Conservation (phyloP, 78 protist species). For the Trichosphaerium sp. region DNA sequence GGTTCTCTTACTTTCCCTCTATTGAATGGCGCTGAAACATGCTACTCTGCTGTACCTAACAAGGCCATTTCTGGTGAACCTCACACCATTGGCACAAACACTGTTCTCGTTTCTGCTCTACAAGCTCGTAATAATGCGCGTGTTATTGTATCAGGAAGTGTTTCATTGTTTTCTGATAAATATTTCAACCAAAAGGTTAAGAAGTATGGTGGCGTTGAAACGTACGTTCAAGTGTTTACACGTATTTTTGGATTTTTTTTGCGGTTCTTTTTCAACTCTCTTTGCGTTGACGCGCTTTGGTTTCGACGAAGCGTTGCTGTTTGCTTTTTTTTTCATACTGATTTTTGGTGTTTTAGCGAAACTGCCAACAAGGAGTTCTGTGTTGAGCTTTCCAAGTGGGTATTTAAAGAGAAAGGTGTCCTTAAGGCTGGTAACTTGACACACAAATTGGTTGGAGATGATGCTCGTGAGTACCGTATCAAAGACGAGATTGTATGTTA, state of each 20-base stretch:
- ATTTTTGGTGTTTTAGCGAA: too few relatives aligned
- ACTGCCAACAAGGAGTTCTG: conserved; percentile 38
- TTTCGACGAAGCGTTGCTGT: background rate
- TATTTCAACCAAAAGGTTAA: background rate
- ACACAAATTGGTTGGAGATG: background rate
- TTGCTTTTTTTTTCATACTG: background rate
- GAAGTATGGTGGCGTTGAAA: background rate
- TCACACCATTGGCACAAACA: conserved; percentile 15
- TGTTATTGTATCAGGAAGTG: conserved; percentile 15
- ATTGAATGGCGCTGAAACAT: background rate
- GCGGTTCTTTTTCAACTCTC: background rate
- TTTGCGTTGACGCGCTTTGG: background rate
- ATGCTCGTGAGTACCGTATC: background rate
- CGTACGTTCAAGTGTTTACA: background rate
- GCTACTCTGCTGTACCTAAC: background rate
- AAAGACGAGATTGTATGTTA: background rate
- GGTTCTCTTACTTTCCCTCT: too few relatives aligned
- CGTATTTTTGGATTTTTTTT: background rate
- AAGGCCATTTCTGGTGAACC: conserved; percentile 10
- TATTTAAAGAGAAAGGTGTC: conserved; percentile 56
- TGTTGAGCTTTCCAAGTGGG: conserved; percentile 32
- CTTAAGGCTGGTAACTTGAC: too few relatives aligned
- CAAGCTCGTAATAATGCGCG: conserved; percentile 55
- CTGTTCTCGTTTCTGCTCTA: conserved; percentile 35
- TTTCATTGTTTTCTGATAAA: conserved; percentile 13